Evolutionary conservation across 495 filamentous ascomycete genomes (phyloP).

Genomic region (Penicillium lividum): DNA sequence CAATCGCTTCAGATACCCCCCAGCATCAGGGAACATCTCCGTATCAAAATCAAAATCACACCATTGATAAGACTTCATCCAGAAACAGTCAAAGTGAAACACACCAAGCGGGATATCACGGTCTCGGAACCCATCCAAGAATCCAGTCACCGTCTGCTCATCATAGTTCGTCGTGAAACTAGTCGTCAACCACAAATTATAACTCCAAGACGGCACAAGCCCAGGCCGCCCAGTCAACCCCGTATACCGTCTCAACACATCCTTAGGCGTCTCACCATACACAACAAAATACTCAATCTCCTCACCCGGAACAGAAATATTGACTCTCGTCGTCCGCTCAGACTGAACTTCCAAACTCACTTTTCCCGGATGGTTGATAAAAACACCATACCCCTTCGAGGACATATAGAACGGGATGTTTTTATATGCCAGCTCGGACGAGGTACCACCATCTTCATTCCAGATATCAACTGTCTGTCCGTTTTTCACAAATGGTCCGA

Average conservation of each 20-base stretch:
- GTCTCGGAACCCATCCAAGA: conserved; percentile 67
- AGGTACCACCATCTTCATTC: conserved; percentile 74
- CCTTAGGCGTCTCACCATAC: conserved; percentile 66
- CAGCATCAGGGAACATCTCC: conserved; percentile 68
- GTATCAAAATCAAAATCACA: conserved; percentile 71
- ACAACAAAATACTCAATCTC: conserved; percentile 63
- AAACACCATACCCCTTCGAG: conserved; percentile 69
- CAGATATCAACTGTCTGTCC: conserved; percentile 67
- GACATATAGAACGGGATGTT: conserved; percentile 73
- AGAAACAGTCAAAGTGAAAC: conserved; percentile 74
- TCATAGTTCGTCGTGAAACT: conserved; percentile 72
- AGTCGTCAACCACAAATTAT: conserved; percentile 70
- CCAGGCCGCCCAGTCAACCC: conserved; percentile 60
- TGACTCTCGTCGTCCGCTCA: conserved; percentile 64
- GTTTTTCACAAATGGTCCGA: conserved; percentile 69
- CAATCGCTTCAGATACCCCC: conserved; percentile 61
- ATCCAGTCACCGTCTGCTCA: conserved; percentile 64
- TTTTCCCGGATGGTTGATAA: conserved; percentile 61
- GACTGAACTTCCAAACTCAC: conserved; percentile 68
- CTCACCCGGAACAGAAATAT: conserved; percentile 63
- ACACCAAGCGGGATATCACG: conserved; percentile 66
- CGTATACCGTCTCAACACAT: conserved; percentile 63
- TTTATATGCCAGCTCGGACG: conserved; percentile 71
- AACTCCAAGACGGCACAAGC: conserved; percentile 67
- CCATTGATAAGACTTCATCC: conserved; percentile 68